A percentile compares a stretch with the other conserved stretches of the same genome.
Conservation (phyloP, 2,329 filamentous ascomycete species). For the Mycosphaerella arachidis region DNA sequence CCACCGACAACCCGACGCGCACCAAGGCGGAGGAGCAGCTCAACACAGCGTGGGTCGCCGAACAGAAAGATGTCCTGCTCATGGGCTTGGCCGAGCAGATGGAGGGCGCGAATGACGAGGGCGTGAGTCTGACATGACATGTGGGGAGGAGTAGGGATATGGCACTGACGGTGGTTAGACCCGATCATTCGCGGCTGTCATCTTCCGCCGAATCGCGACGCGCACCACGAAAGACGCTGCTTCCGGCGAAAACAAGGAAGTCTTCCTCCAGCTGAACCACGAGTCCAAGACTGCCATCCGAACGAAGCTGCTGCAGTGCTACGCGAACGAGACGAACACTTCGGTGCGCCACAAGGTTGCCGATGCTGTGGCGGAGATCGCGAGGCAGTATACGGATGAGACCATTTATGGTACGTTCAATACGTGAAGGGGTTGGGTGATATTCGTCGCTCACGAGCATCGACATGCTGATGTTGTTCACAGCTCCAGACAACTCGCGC, state of each 20-base stretch:
- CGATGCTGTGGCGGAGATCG: conserved; percentile 94
- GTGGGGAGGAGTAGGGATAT: not conserved
- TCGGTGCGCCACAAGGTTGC: conserved; percentile 90
- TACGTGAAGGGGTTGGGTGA: not conserved
- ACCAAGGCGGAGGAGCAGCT: conserved; percentile 85
- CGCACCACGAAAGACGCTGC: conserved; percentile 73
- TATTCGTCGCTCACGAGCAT: not conserved
- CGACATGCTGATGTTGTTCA: not conserved
- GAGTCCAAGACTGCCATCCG: conserved; percentile 75
- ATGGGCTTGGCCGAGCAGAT: conserved; percentile 95
- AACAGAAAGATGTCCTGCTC: conserved; percentile 78
- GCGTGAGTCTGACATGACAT: conserved; percentile 50
- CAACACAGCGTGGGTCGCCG: conserved; percentile 80
- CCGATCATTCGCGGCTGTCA: conserved; percentile 85
- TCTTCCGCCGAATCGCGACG: conserved; percentile 89
- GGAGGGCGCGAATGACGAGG: conserved; percentile 66
- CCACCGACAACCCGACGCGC: conserved; percentile 79
- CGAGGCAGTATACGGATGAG: conserved; percentile 88
- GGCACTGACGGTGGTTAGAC: conserved; percentile 51
- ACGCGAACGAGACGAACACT: conserved; percentile 67
- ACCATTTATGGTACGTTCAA: conserved; percentile 19
- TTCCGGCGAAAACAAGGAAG: conserved; percentile 68
- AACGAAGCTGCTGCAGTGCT: conserved; percentile 73
- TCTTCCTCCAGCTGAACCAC: conserved; percentile 74
- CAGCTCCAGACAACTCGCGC: conserved; percentile 25